phyloP scores from a whole-genome alignment of 805 yeast genomes.

The Hanseniaspora valbyensis region DNA sequence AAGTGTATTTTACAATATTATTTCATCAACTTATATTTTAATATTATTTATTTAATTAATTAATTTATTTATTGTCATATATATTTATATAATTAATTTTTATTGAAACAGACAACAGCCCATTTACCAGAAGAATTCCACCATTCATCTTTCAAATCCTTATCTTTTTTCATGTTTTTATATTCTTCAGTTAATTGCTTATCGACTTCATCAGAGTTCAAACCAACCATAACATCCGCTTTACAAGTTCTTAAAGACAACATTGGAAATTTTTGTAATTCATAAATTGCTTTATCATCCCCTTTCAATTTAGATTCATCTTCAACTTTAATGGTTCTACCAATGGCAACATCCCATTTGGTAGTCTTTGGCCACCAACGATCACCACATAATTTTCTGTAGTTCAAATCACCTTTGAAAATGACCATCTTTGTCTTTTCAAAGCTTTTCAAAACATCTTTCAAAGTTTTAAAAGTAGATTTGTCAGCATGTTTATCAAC shows the following conservation, averaged over 20 bases:
- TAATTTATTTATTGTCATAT: background rate
- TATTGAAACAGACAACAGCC: conserved; percentile 65
- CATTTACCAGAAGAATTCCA: conserved; percentile 90
- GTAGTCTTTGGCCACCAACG: conserved; percentile 78
- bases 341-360: conserved; percentile 59
- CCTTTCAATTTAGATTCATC: background rate
- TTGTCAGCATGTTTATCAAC: conserved; percentile 42
- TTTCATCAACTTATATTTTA: no score
- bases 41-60: no score
- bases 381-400: conserved; percentile 88
- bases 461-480: conserved; percentile 49
- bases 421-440: conserved; percentile 45
- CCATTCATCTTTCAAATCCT: conserved; percentile 54
- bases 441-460: conserved; percentile 19
- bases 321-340: conserved; percentile 21
- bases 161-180: conserved; percentile 45
- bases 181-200: conserved; percentile 41
- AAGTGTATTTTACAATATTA: no score
- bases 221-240: conserved; percentile 89
- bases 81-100: background rate
- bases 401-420: conserved; percentile 92
- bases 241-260: conserved; percentile 84
- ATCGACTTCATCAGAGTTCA: conserved; percentile 52
- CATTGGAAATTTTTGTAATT: conserved; percentile 45
- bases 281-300: conserved; percentile 1